Evolutionary conservation across 2,329 filamentous ascomycete genomes (phyloP).

Genomic region (Paecilomyces niveus): DNA sequence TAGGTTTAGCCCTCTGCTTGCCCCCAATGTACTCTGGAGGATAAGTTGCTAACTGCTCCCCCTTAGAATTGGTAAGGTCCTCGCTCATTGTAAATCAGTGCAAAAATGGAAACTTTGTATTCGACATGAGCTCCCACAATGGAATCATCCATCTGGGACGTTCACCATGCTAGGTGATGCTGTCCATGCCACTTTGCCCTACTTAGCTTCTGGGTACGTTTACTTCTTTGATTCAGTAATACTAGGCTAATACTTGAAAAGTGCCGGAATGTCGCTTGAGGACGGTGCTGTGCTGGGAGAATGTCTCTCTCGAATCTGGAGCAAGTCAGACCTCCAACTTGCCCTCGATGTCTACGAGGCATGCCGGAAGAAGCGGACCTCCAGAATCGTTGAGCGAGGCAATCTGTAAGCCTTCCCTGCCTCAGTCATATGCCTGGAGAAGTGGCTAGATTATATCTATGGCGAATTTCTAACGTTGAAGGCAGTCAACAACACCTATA

Average conservation of each 20-base stretch:
- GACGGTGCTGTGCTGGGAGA: constrained; percentile 53
- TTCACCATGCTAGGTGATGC: constrained; percentile 58
- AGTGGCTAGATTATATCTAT: neutral
- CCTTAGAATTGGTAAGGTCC: constrained; percentile 45
- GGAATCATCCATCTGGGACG: constrained; percentile 50
- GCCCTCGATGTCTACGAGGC: constrained; percentile 45
- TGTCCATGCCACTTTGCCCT: constrained; percentile 58
- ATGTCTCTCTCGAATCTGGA: constrained; percentile 43
- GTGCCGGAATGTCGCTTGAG: constrained; percentile 56
- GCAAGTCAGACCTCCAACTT: constrained; percentile 32
- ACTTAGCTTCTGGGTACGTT: constrained; percentile 44
- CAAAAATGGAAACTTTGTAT: constrained; percentile 57
- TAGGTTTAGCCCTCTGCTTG: constrained; percentile 3
- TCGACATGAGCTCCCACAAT: constrained; percentile 47
- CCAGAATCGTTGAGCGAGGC: constrained; percentile 53
- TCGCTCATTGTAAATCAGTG: constrained; percentile 51
- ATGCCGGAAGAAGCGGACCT: constrained; percentile 52
- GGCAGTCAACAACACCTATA: constrained; percentile 54
- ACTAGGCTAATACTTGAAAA: constrained; percentile 11
- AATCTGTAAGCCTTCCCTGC: constrained; percentile 23
- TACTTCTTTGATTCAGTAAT: neutral
- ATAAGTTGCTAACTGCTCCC: neutral
- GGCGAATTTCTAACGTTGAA: neutral
- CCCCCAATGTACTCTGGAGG: neutral
- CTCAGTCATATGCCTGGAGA: too few relatives aligned